These are phyloP conservation scores for Hyaloraphidium curvatum DNA, from an alignment of 192 early-diverging fungal species.

Conservation along the genomic window DNA sequence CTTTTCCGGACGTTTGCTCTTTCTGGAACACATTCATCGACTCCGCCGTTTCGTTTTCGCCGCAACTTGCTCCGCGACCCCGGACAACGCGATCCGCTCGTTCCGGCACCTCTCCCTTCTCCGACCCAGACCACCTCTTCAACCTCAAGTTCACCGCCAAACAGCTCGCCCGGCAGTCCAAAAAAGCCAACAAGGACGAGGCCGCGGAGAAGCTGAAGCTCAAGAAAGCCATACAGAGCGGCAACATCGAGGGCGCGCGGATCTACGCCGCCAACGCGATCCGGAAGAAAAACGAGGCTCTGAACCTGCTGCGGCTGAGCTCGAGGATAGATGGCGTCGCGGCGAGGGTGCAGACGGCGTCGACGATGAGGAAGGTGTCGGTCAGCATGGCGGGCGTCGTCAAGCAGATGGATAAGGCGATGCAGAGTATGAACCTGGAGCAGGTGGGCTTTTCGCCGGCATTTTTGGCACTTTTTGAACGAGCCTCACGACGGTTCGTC, in stretches of 20 bases:
- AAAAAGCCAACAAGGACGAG: conserved; percentile 73
- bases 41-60: no score
- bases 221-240: conserved; percentile 87
- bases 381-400: conserved; percentile 73
- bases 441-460: no score
- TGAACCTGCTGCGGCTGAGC: conserved; percentile 70
- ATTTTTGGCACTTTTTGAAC: conserved; percentile 9
- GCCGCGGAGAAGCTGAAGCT: conserved; percentile 55
- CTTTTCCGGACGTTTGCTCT: no score
- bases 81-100: no score
- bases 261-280: conserved; percentile 92
- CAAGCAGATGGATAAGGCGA: conserved; percentile 82
- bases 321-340: conserved; percentile 87
- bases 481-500: no score
- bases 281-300: conserved; percentile 84
- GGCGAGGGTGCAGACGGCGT: conserved; percentile 76
- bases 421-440: conserved; percentile 90
- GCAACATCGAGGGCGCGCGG: conserved; percentile 79
- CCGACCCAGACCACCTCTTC: conserved; percentile 17
- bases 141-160: conserved; percentile 66
- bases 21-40: no score
- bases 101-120: background rate
- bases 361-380: conserved; percentile 76
- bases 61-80: no score
- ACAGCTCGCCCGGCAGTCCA: conserved; percentile 63